phyloP scores from a whole-genome alignment of 192 early-diverging fungal species.

The Coemansia sp. region DNA sequence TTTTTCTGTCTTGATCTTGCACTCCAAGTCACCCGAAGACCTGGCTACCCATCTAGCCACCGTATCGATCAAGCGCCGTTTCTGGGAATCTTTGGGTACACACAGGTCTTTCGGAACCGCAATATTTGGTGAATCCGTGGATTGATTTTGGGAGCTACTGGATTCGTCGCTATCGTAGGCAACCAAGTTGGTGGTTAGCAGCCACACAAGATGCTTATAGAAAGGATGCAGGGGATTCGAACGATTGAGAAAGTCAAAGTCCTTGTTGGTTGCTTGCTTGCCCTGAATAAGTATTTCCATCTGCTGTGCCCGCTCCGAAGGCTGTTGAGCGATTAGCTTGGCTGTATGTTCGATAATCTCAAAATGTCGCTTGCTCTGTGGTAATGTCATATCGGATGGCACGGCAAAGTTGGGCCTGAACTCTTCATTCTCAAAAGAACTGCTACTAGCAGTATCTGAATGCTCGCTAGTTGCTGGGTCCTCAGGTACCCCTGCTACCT shows the following conservation, averaged over 20 bases:
- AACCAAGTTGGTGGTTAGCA: slow-evolving; percentile 61
- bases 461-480: neutral
- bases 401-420: slow-evolving; percentile 20
- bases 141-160: slow-evolving; percentile 13
- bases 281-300: slow-evolving; percentile 73
- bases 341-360: slow-evolving; percentile 72
- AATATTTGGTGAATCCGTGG: neutral
- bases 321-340: slow-evolving; percentile 58
- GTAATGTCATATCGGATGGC: slow-evolving; percentile 33
- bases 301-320: slow-evolving; percentile 50
- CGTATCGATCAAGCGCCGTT: slow-evolving; percentile 19
- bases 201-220: slow-evolving; percentile 65
- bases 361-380: slow-evolving; percentile 57
- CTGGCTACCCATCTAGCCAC: slow-evolving; percentile 26
- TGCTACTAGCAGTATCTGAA: no score
- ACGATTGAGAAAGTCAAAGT: slow-evolving; percentile 68
- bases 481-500: neutral
- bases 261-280: slow-evolving; percentile 68
- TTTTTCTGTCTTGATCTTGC: no score
- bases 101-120: slow-evolving; percentile 10
- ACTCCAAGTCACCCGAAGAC: slow-evolving; percentile 1
- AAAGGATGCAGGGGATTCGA: slow-evolving; percentile 62
- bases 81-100: slow-evolving; percentile 13
- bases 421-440: no score
- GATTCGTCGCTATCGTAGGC: slow-evolving; percentile 37